Evolutionary conservation across 768 basidiomycete genomes (phyloP), one percentile per base, ranked within the genome.

Genomic region (Leccinum broughii): DNA sequence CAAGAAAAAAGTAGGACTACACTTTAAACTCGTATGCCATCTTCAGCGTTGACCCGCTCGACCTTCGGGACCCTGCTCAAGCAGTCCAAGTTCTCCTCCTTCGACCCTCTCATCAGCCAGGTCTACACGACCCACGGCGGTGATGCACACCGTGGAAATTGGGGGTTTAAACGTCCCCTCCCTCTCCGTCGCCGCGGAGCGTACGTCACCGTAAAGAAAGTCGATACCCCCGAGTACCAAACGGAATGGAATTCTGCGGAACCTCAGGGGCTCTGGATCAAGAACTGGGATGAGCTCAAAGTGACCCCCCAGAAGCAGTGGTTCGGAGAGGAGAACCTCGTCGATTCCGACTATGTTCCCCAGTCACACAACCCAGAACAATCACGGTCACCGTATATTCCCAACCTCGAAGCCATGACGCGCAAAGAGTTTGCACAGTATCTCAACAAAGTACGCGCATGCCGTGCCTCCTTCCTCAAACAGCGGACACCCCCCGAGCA

Each of bases 81-180:
- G 30, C 84, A 86, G 50, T 93, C 93, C 35, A 89, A 88, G 63
- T 94, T 95, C 75, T 86, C 92, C 10, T 78, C 88, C 11, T 93
- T 80, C 71, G 89, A 93, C 76, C 90, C 89, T 0, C 68, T 72
- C 51, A 91, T 95, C 61, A 81, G 82, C 51, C 92, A 93, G 68
- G 84, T 92, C 20, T 95, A 93, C 75, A 83, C 86, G 15, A 77
- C 92, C 0, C 81, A 83, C 51, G 81, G 83, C 22, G 87, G 88
- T 48, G 81, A 90, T 69, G 85, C 87, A 13, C 80, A 87, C 65
- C 84, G 92, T 28, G 90, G 91, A 56, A 83, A 93, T 77, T 95
- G 86, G 83, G 93, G 93, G 24, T 77, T 95, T 62, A 95, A 95
- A 74, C 87, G 92, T 0, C 88, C 91, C 24, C 83, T 94, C 24